Conservation (phyloP, 768 basidiomycete genomes). For the Lentinula lateritia region DNA sequence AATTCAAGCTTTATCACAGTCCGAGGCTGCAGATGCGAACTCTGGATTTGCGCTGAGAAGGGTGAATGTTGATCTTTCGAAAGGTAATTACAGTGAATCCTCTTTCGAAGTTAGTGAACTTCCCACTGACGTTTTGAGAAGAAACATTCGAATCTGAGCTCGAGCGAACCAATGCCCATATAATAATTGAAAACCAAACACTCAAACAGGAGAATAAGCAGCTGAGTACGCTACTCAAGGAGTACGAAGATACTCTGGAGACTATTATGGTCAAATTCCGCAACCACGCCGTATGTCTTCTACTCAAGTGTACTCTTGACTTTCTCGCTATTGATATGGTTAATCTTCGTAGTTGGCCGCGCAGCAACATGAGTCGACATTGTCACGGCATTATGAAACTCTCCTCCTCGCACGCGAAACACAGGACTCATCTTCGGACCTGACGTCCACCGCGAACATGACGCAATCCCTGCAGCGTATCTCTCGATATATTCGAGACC, state of each 20-base stretch:
- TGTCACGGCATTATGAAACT: slow-evolving; percentile 86
- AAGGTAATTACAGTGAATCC: slow-evolving; percentile 43
- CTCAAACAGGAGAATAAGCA: slow-evolving; percentile 95
- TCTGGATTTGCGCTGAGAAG: slow-evolving; percentile 77
- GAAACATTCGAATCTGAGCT: slow-evolving; percentile 91
- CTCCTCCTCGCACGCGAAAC: slow-evolving; percentile 66
- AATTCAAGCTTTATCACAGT: slow-evolving; percentile 33
- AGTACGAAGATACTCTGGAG: slow-evolving; percentile 93
- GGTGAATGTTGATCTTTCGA: slow-evolving; percentile 83
- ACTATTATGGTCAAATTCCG: slow-evolving; percentile 97
- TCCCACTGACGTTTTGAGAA: slow-evolving; percentile 42
- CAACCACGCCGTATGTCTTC: slow-evolving; percentile 70
- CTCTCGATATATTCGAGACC: slow-evolving; percentile 60
- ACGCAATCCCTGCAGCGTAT: slow-evolving; percentile 69
- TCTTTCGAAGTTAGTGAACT: slow-evolving; percentile 21
- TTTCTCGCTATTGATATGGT: slow-evolving; percentile 8
- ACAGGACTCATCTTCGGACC: slow-evolving; percentile 48
- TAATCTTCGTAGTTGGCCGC: slow-evolving; percentile 65
- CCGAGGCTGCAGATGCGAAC: slow-evolving; percentile 66
- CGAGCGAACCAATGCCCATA: slow-evolving; percentile 83
- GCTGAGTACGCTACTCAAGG: slow-evolving; percentile 79
- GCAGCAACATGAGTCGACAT: slow-evolving; percentile 81
- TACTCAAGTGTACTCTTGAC: background rate
- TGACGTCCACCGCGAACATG: slow-evolving; percentile 53
- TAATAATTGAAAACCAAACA: slow-evolving; percentile 91